Evolutionary conservation across 2,329 filamentous ascomycete genomes (phyloP).

Genomic region (Fusarium decemcellulare): DNA sequence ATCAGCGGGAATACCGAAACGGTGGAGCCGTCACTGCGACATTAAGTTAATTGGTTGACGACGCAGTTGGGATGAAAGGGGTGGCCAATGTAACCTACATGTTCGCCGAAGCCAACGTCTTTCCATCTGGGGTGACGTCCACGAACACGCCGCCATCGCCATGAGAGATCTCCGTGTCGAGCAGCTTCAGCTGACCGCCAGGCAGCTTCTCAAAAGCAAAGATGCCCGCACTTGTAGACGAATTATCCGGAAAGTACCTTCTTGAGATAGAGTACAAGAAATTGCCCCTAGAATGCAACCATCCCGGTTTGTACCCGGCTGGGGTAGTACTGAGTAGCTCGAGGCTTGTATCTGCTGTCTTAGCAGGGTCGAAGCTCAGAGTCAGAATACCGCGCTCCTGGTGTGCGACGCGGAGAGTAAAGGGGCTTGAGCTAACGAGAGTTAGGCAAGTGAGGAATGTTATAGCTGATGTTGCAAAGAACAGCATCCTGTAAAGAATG

Average conservation of each 20-base stretch:
- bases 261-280: slow-evolving; percentile 7
- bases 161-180: neutral
- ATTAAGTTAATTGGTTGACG: too few relatives aligned
- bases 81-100: neutral
- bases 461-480: too few relatives aligned
- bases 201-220: slow-evolving; percentile 6
- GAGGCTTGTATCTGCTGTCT: neutral
- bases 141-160: slow-evolving; percentile 4
- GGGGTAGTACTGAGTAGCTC: neutral
- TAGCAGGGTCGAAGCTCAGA: neutral
- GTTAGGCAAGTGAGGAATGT: too few relatives aligned
- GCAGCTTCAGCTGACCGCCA: neutral
- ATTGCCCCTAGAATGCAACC: neutral
- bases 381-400: slow-evolving; percentile 6
- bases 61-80: too few relatives aligned
- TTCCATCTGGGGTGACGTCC: slow-evolving; percentile 1
- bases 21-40: neutral
- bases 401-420: slow-evolving; percentile 10
- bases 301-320: slow-evolving; percentile 6
- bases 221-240: neutral
- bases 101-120: slow-evolving; percentile 8
- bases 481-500: too few relatives aligned
- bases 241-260: neutral
- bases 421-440: too few relatives aligned
- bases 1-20: neutral